Conservation (phyloP, 331 rosid genomes). For the Prunus yedoensis region DNA sequence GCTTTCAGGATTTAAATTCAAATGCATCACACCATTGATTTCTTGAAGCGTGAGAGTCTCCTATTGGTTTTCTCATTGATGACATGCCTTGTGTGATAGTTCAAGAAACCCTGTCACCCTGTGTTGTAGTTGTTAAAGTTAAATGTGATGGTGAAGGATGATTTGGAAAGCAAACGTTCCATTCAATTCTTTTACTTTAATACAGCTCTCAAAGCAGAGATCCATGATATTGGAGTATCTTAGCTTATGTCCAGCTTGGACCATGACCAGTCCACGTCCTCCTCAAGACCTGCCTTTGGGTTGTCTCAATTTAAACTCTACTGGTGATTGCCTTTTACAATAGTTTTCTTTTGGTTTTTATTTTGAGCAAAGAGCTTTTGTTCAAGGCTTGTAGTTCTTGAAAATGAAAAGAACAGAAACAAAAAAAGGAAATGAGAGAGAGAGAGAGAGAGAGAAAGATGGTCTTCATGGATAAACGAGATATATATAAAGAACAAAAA, state of each 20-base stretch:
- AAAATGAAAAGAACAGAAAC: not conserved
- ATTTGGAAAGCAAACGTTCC: slow-evolving; percentile 39
- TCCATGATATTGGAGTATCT: slow-evolving; percentile 26
- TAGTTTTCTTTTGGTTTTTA: not conserved
- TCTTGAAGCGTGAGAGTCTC: not conserved
- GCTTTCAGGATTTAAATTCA: not conserved
- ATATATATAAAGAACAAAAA: slow-evolving; percentile 11
- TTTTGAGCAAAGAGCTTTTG: not conserved
- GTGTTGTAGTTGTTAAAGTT: slow-evolving; percentile 29
- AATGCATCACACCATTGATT: slow-evolving; percentile 4
- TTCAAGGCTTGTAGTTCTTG: not conserved
- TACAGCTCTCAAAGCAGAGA: slow-evolving; percentile 36
- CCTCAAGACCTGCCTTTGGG: not conserved
- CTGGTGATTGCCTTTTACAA: not conserved
- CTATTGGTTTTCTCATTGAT: not conserved
- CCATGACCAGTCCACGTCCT: slow-evolving; percentile 34
- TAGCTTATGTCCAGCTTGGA: slow-evolving; percentile 23
- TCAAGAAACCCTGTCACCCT: not conserved
- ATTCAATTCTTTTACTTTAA: slow-evolving; percentile 48
- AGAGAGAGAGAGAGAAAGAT: slow-evolving; percentile 6
- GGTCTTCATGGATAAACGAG: slow-evolving; percentile 42
- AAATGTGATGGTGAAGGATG: slow-evolving; percentile 38
- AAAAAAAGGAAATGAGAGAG: not conserved
- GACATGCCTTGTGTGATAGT: not conserved
- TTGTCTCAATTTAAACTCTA: not conserved